Evolutionary conservation across 2,329 filamentous ascomycete species (phyloP).

Genomic region (Aureobasidium lini): DNA sequence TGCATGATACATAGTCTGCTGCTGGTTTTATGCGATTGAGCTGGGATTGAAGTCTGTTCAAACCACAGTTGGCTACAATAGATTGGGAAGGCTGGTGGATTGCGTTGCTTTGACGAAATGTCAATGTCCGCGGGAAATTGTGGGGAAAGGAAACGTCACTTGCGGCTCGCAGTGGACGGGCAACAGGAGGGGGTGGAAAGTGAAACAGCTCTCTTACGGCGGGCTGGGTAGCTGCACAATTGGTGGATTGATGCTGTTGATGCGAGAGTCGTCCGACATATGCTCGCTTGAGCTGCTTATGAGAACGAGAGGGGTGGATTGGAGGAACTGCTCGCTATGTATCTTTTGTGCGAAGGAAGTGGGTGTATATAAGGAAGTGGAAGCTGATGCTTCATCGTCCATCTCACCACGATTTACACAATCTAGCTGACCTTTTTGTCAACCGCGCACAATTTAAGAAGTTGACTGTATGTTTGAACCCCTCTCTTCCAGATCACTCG

Average conservation of each 20-base stretch:
- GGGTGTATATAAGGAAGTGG: too few species aligned
- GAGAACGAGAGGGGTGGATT: not conserved
- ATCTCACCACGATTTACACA: not conserved
- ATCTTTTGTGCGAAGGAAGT: not conserved
- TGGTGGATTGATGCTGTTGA: not conserved
- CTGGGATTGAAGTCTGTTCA: too few species aligned
- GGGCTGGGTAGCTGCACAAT: not conserved
- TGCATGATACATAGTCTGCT: not conserved
- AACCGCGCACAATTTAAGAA: not conserved
- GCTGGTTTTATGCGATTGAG: not conserved
- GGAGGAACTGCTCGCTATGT: not conserved
- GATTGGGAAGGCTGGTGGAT: not conserved
- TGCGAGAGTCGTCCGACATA: too few species aligned
- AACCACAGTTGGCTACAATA: not conserved
- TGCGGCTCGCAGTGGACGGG: not conserved
- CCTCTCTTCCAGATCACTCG: not conserved
- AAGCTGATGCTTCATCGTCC: not conserved
- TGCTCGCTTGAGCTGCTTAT: too few species aligned
- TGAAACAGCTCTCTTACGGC: constrained; percentile 1
- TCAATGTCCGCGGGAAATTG: not conserved
- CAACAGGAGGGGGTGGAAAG: not conserved
- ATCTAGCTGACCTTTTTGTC: not conserved
- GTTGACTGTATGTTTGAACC: not conserved
- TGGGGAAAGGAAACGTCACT: not conserved
- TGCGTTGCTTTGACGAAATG: constrained; percentile 1